These are phyloP conservation scores for Tuber microsphaerosporum DNA, from an alignment of 495 filamentous ascomycete genomes.

Conservation along the genomic window DNA sequence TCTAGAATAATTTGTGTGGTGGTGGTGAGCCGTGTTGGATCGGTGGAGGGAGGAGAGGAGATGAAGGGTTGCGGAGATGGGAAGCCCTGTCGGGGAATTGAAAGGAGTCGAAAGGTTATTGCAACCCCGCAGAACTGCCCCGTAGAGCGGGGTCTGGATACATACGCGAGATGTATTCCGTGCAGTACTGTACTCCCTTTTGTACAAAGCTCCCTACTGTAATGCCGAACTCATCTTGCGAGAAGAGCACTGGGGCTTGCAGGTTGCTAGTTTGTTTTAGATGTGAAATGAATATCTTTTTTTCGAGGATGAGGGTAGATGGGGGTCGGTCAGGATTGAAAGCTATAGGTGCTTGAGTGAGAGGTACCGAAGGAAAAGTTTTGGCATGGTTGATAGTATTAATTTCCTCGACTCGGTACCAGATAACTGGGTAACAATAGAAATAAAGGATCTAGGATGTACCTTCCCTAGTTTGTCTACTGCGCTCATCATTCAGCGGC, in stretches of 20 bases:
- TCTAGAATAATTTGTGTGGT: background rate
- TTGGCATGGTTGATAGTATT: slow-evolving; percentile 23
- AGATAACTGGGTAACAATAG: slow-evolving; percentile 27
- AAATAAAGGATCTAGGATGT: slow-evolving; percentile 33
- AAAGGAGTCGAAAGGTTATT: background rate
- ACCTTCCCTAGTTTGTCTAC: slow-evolving; percentile 19
- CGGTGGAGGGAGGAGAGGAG: background rate
- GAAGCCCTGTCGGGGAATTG: background rate
- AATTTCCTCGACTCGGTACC: slow-evolving; percentile 32
- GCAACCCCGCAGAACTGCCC: slow-evolving; percentile 30
- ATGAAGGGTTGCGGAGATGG: background rate
- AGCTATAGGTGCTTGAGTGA: background rate
- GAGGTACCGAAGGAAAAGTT: background rate
- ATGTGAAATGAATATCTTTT: background rate
- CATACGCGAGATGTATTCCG: slow-evolving; percentile 22
- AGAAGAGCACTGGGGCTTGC: background rate
- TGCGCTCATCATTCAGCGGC: background rate
- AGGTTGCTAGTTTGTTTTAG: slow-evolving; percentile 2
- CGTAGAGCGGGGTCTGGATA: slow-evolving; percentile 23
- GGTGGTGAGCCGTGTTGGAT: background rate
- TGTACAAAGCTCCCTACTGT: background rate
- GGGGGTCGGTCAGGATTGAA: background rate
- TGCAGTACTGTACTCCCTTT: slow-evolving; percentile 15
- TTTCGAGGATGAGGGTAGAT: background rate
- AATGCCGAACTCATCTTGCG: background rate